A percentile compares a stretch with the other conserved stretches of the same genome.
phyloP scores from a whole-genome alignment of 2,329 filamentous ascomycete genomes.

The Alternaria tenuissima region DNA sequence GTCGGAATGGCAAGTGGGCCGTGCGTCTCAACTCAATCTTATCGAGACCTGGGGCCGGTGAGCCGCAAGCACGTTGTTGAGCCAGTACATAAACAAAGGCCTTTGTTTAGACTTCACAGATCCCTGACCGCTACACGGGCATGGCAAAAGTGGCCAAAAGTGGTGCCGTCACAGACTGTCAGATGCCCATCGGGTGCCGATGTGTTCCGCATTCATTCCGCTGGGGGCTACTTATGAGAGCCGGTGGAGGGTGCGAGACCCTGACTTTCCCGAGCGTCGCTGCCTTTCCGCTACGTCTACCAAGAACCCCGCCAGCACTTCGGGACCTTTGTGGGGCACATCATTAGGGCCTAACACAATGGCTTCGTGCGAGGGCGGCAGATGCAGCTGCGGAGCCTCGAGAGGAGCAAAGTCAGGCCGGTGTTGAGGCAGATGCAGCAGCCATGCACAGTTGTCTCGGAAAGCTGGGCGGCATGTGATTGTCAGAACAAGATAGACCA shows the following conservation, averaged over 20 bases:
- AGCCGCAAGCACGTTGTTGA: neutral
- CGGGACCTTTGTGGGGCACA: slow-evolving; percentile 9
- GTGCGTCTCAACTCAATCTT: slow-evolving; percentile 8
- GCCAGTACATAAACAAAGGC: neutral
- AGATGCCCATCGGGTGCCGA: slow-evolving; percentile 14
- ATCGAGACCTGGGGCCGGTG: neutral
- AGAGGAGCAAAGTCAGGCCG: neutral
- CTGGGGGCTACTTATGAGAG: neutral
- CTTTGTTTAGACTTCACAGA: neutral
- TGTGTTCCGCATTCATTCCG: slow-evolving; percentile 15
- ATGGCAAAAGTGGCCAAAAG: slow-evolving; percentile 21
- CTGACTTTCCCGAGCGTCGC: slow-evolving; percentile 5
- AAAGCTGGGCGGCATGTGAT: neutral
- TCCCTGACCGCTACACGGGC: neutral
- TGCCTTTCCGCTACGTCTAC: slow-evolving; percentile 8
- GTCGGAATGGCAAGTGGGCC: slow-evolving; percentile 7
- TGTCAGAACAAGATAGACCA: neutral
- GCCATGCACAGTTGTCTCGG: neutral
- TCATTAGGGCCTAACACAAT: neutral
- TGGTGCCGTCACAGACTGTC: slow-evolving; percentile 38
- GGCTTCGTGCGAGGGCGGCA: neutral
- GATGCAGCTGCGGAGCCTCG: neutral
- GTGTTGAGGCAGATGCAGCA: neutral
- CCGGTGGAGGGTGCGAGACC: neutral
- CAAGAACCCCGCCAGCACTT: slow-evolving; percentile 6